Evolutionary conservation across 345 rosid genomes (phyloP), one percentile per base, ranked within the genome.

Genomic region (Salix arbutifolia): DNA sequence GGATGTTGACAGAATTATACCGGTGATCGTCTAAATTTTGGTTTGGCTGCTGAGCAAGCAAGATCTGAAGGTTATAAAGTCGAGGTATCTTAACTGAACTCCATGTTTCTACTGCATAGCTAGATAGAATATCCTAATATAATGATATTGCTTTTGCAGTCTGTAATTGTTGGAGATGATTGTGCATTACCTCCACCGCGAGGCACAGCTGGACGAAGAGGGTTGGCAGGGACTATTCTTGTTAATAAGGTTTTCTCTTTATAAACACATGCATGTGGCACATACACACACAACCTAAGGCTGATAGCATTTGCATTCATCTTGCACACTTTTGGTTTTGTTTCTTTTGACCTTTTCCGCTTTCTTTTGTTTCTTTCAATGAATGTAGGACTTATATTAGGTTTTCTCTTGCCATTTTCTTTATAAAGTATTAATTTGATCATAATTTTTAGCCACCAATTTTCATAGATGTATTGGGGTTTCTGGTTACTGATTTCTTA

Each of bases 31-130:
- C 82, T 93, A 78, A 93, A 93, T 92, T 95, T 95, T 80, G 99
- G 99, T 81, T 83, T 95, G 89, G 99, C 99, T 69, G 99, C 97
- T 69, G 99, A 95, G 86, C 98, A 91, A 91, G 99, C 99, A 76
- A 93, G 92, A 86, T 89, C 97, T 76, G 99, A 95, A 87, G 99
- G 98, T 80, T 95, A 89, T 80, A 88, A 91, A 87, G 86, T 95
- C 56, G 98, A 95, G 93, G 99, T 95, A 85, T 53, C 8, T 23
- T 38, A 37, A n/a, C 52, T 23, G 14, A 42, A n/a, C 26, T 67
- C 25, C 18, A 40, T 23, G 64, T 58, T 23, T 38, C 71, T 69
- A 9, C 23, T 23, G 33, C 71, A 38, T 23, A 11, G 17, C 69
- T 40, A 23, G 71, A 69, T 50, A 68, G 42, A 67, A 67, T 31